Evolutionary conservation across 179 eudicot genomes (phyloP).

Genomic region (Spinacia oleracea): DNA sequence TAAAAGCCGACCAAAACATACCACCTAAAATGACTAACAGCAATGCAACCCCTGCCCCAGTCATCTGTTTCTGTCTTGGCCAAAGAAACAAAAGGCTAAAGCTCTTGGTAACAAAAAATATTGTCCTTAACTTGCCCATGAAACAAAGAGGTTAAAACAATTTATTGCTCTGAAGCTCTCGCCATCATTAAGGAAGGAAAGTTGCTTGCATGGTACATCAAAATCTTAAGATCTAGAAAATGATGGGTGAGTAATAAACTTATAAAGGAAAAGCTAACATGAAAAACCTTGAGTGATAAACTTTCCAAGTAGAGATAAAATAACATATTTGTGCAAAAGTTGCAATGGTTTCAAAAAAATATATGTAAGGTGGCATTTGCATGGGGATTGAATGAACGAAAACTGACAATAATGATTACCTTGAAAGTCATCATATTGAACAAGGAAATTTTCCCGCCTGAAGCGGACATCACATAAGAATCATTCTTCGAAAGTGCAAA

Average conservation of each 20-base stretch:
- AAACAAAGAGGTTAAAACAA: not conserved
- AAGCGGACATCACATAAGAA: slow-evolving; percentile 91
- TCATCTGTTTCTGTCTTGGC: not conserved
- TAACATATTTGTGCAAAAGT: not conserved
- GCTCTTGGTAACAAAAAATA: not conserved
- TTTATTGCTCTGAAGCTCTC: not conserved
- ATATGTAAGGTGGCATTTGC: not conserved
- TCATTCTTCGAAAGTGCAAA: slow-evolving; percentile 93
- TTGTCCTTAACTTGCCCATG: not conserved
- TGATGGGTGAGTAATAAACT: not conserved
- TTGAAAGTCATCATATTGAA: slow-evolving; percentile 93
- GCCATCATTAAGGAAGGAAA: not conserved
- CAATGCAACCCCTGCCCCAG: not conserved
- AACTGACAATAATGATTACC: slow-evolving; percentile 34
- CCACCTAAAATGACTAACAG: not conserved
- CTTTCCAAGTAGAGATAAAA: not conserved
- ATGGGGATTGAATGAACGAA: not conserved
- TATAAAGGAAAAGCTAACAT: not conserved
- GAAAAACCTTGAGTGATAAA: not conserved
- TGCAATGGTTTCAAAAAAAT: not conserved
- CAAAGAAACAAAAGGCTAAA: not conserved
- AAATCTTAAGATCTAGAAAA: not conserved
- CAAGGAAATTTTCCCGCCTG: slow-evolving; percentile 85
- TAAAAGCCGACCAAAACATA: not conserved
- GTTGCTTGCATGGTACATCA: not conserved